Conservation (phyloP, 345 rosid species). For the Theobroma cacao region DNA sequence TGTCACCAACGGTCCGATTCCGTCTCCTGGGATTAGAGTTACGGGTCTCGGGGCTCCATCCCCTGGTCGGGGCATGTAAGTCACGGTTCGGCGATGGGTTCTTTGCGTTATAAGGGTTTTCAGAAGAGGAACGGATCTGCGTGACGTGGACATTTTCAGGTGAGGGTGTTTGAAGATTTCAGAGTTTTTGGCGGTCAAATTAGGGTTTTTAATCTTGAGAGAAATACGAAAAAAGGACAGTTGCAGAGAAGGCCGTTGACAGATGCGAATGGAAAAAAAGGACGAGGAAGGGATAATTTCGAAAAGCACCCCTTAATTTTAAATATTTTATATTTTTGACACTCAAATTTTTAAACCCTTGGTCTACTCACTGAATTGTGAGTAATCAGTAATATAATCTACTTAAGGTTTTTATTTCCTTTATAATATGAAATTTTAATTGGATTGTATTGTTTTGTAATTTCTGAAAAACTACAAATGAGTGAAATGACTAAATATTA, state of each 20-base stretch:
- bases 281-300: too few relatives aligned
- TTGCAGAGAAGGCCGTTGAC: constrained; percentile 2
- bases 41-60: constrained; percentile 88
- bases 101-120: constrained; percentile 36
- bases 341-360: background rate
- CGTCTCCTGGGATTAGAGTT: constrained; percentile 92
- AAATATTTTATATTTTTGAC: background rate
- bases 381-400: background rate
- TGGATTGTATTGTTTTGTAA: too few relatives aligned
- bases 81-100: constrained; percentile 58
- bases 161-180: background rate
- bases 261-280: too few relatives aligned
- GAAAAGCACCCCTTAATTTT: background rate
- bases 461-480: too few relatives aligned
- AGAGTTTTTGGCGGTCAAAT: background rate
- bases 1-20: constrained; percentile 90
- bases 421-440: too few relatives aligned
- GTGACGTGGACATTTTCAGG: constrained; percentile 15
- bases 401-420: too few relatives aligned
- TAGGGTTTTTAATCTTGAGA: background rate
- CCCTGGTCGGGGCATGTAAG: constrained; percentile 99
- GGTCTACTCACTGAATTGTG: background rate
- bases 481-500: too few relatives aligned
- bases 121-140: constrained; percentile 40
- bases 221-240: background rate